Conservation (phyloP, 1,139 yeast genomes). For the Kodamaea arcana region DNA sequence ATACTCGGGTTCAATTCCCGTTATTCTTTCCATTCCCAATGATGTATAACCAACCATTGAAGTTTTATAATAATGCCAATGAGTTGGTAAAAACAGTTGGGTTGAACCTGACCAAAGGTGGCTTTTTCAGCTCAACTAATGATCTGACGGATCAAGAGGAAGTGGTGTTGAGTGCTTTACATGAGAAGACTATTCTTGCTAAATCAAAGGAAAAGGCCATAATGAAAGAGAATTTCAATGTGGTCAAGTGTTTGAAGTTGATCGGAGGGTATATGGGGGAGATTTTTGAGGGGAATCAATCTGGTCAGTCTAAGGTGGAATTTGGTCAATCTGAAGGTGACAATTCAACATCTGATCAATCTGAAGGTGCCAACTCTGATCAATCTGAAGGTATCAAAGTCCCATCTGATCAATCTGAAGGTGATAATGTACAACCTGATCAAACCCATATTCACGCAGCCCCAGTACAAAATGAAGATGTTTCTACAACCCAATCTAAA, state of each 20-base stretch:
- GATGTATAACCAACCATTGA: slow-evolving; percentile 75
- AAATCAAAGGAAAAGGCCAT: slow-evolving; percentile 39
- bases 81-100: slow-evolving; percentile 40
- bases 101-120: slow-evolving; percentile 26
- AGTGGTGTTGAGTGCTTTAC: slow-evolving; percentile 49
- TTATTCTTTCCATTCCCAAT: slow-evolving; percentile 71
- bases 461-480: no score
- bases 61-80: slow-evolving; percentile 47
- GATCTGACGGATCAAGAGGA: slow-evolving; percentile 22
- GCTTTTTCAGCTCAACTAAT: slow-evolving; percentile 32
- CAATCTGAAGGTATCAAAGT: no score
- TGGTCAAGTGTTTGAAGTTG: slow-evolving; percentile 47
- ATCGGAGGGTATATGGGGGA: slow-evolving; percentile 31
- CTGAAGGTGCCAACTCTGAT: slow-evolving; percentile 2
- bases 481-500: no score
- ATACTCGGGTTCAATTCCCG: slow-evolving; percentile 59
- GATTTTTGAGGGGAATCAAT: not conserved
- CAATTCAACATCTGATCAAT: no score
- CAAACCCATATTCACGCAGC: no score
- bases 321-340: no score
- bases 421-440: slow-evolving; percentile 5
- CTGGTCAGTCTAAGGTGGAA: no score
- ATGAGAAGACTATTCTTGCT: slow-evolving; percentile 43
- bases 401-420: no score
- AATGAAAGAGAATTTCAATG: slow-evolving; percentile 47